These are phyloP conservation scores for Ustilago shanxiensis DNA, from an alignment of 1,284 basidiomycete species.

Conservation along the genomic window DNA sequence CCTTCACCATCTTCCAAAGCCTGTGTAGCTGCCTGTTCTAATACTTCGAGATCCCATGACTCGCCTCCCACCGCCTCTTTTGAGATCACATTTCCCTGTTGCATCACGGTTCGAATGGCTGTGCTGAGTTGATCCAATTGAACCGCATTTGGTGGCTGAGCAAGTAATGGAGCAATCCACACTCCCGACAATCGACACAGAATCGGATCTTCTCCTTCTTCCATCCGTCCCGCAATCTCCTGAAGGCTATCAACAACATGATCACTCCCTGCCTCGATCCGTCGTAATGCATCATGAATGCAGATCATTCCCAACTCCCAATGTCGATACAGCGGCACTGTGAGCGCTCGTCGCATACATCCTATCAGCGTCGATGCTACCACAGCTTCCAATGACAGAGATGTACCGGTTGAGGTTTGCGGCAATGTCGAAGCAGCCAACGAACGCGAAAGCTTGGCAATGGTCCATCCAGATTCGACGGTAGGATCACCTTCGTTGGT, in stretches of 20 bases:
- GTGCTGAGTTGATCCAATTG: constrained; percentile 10
- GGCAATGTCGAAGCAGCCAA: constrained; percentile 20
- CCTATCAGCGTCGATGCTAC: constrained; percentile 23
- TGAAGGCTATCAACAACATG: constrained; percentile 20
- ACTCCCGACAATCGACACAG: constrained; percentile 28
- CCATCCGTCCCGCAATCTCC: constrained; percentile 14
- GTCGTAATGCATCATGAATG: constrained; percentile 19
- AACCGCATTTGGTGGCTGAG: constrained; percentile 5
- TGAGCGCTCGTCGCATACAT: constrained; percentile 31
- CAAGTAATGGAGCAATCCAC: constrained; percentile 17
- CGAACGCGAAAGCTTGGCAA: constrained; percentile 39
- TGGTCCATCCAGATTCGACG: constrained; percentile 53
- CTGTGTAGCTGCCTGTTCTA: constrained; percentile 36
- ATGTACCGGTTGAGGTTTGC: neutral
- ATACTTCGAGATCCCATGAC: constrained; percentile 38
- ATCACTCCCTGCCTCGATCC: constrained; percentile 15
- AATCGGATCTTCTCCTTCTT: constrained; percentile 23
- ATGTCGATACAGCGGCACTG: constrained; percentile 43
- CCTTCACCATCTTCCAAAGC: constrained; percentile 46
- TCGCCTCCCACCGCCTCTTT: constrained; percentile 35
- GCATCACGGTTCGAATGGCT: constrained; percentile 9
- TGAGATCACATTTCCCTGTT: constrained; percentile 5
- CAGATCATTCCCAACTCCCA: constrained; percentile 34
- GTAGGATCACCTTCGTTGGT: constrained; percentile 48
- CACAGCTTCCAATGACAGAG: neutral